Conservation (phyloP, 2,329 filamentous ascomycete species). For the Hypoxylon sp. region DNA sequence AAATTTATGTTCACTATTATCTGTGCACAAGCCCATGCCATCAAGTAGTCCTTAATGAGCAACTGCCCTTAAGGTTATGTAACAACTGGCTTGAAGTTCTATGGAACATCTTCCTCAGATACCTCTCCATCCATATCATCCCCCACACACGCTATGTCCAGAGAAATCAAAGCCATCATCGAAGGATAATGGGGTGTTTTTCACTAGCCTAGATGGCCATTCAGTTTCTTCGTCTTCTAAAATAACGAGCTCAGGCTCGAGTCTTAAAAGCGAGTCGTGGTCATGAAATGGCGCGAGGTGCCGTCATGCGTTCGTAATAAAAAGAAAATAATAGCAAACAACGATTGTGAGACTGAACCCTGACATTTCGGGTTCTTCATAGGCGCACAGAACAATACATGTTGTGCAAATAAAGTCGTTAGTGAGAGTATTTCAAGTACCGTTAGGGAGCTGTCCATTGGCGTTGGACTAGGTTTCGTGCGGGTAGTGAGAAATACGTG, state of each 20-base stretch:
- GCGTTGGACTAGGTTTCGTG: conserved; percentile 22
- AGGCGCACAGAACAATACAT: conserved; percentile 30
- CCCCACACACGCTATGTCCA: conserved; percentile 44
- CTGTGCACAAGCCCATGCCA: conserved; percentile 51
- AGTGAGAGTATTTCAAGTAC: conserved; percentile 32
- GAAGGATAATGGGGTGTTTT: conserved; percentile 28
- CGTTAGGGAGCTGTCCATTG: conserved; percentile 25
- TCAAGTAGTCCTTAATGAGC: conserved; percentile 22
- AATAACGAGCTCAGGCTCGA: conserved; percentile 39
- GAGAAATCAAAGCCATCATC: conserved; percentile 43
- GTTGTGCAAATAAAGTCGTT: conserved; percentile 37
- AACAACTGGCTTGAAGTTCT: conserved; percentile 34
- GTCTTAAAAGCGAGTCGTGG: conserved; percentile 40
- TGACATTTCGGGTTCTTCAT: conserved; percentile 32
- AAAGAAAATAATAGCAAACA: conserved; percentile 34
- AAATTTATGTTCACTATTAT: conserved; percentile 55
- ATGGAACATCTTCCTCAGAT: conserved; percentile 40
- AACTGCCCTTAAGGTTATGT: conserved; percentile 36
- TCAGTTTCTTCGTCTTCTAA: conserved; percentile 37
- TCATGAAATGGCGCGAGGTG: conserved; percentile 41
- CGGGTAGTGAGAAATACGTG: conserved; percentile 36
- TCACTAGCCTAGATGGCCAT: conserved; percentile 33
- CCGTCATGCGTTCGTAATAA: conserved; percentile 46
- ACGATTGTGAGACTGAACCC: conserved; percentile 38
- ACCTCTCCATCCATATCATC: conserved; percentile 41